Evolutionary conservation across 176 grass and related monocot genomes (phyloP), one percentile per base, ranked within the genome.

Genomic region (Pharus latifolius): DNA sequence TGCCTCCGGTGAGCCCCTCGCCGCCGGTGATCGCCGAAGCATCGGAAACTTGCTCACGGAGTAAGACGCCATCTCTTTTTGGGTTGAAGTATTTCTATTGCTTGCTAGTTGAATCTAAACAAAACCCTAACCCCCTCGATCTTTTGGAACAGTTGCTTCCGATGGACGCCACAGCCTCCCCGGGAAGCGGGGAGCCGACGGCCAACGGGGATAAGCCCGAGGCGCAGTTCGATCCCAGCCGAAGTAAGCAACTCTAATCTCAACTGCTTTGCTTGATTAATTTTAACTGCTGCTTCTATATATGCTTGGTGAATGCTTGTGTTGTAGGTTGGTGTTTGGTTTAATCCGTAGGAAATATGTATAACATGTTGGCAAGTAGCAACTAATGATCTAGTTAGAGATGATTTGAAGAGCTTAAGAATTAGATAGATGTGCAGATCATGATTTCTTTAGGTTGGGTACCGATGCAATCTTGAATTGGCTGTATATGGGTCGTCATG

Each of bases 211-310:
- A 53, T 10, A 81, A 81, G n/a, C 10, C 40, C 4, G 60, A 47
- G 20, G 68, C 45, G 2, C 63, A 84, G 25, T 96, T 96, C 49
- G 87, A 96, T 76, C 87, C 91, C 27, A 90, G 77, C 80, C 78
- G 91, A 72, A 96, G 91, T 96, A 79, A 84, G 55, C 37, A 2
- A 5, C 19, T 38, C 43, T 3, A n/a, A 7, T 47, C 67, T 61
- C 45, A 1, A 22, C 19, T 63, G 37, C 50, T 32, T 47, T 6
- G 45, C n/a, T n/a, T 43, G 34, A 37, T 23, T 63, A 2, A 51
- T 30, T 32, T 72, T 25, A 17, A 16, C 18, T 15, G 35, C 51
- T 12, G 17, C 44, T 0, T 10, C 14, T 26, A 15, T 34, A 29
- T 34, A 58, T 15, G 16, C 29, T 58, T 16, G 10, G 4, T 14